A percentile compares a stretch with the other conserved stretches of the same genome.
Evolutionary conservation across 2,329 filamentous ascomycete species (phyloP).

Genomic region (Beauveria sp.): DNA sequence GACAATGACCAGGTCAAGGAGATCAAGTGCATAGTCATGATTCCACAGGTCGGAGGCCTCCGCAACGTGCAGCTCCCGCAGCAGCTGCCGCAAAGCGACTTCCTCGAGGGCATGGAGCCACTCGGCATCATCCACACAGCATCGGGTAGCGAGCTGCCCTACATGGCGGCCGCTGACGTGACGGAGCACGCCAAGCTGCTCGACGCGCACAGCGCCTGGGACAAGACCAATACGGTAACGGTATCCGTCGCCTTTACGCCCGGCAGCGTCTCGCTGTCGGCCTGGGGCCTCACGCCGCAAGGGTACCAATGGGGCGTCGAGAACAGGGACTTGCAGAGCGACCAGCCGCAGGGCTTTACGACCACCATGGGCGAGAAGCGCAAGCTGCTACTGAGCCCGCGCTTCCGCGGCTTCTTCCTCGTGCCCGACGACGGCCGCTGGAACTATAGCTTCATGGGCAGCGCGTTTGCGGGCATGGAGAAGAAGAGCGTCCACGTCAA

Average conservation of each 20-base stretch:
- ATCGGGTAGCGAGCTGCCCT: conserved; percentile 87
- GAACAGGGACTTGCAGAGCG: conserved; percentile 86
- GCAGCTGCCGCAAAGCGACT: conserved; percentile 84
- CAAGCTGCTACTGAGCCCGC: conserved; percentile 85
- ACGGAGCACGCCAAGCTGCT: conserved; percentile 90
- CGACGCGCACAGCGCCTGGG: conserved; percentile 59
- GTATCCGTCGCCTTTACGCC: conserved; percentile 96
- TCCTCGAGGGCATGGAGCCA: conserved; percentile 78
- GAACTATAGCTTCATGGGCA: conserved; percentile 99
- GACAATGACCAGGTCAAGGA: conserved; percentile 98
- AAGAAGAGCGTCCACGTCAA: conserved; percentile 89
- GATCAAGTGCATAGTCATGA: conserved; percentile 91
- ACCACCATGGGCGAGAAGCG: conserved; percentile 92
- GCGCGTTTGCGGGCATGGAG: conserved; percentile 75
- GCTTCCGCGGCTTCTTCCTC: conserved; percentile 92
- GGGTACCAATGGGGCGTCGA: conserved; percentile 97
- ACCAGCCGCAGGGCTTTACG: conserved; percentile 89
- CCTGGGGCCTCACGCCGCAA: conserved; percentile 84
- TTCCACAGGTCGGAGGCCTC: conserved; percentile 90
- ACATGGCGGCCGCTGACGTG: conserved; percentile 93
- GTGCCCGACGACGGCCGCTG: conserved; percentile 84
- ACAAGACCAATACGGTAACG: conserved; percentile 82
- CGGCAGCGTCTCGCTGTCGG: conserved; percentile 87
- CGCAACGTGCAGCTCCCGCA: conserved; percentile 88
- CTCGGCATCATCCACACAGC: conserved; percentile 93